Conservation (phyloP, 805 yeast genomes). For the Tetrapisispora iriomotensis region DNA sequence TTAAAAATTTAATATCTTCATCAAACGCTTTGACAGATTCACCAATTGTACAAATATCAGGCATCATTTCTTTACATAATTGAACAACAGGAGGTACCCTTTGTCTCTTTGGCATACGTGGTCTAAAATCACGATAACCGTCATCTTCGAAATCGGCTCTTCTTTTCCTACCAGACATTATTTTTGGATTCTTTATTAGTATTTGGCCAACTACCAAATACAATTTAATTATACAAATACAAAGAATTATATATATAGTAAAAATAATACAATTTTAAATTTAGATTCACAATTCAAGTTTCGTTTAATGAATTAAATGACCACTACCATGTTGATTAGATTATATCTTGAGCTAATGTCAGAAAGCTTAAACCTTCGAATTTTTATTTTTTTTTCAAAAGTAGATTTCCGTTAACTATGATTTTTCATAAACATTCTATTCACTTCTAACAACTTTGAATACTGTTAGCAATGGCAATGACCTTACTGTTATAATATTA, state of each 20-base stretch:
- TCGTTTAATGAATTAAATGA: not conserved
- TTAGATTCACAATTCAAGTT: too few relatives aligned
- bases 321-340: too few relatives aligned
- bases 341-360: too few relatives aligned
- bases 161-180: slow-evolving; percentile 1
- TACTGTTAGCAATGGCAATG: too few relatives aligned
- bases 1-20: slow-evolving; percentile 55
- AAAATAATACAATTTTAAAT: too few relatives aligned
- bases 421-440: too few relatives aligned
- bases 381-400: too few relatives aligned
- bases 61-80: slow-evolving; percentile 39
- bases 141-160: slow-evolving; percentile 7
- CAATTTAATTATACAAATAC: not conserved
- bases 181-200: not conserved
- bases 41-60: slow-evolving; percentile 48
- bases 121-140: slow-evolving; percentile 3
- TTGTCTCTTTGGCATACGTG: slow-evolving; percentile 3
- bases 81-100: slow-evolving; percentile 31
- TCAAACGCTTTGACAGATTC: slow-evolving; percentile 45
- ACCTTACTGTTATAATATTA: too few relatives aligned
- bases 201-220: not conserved
- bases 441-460: too few relatives aligned
- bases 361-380: too few relatives aligned
- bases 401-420: too few relatives aligned
- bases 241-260: not conserved